Evolutionary conservation across 2,329 filamentous ascomycete genomes (phyloP).

Genomic region (Colletotrichum viniferum): DNA sequence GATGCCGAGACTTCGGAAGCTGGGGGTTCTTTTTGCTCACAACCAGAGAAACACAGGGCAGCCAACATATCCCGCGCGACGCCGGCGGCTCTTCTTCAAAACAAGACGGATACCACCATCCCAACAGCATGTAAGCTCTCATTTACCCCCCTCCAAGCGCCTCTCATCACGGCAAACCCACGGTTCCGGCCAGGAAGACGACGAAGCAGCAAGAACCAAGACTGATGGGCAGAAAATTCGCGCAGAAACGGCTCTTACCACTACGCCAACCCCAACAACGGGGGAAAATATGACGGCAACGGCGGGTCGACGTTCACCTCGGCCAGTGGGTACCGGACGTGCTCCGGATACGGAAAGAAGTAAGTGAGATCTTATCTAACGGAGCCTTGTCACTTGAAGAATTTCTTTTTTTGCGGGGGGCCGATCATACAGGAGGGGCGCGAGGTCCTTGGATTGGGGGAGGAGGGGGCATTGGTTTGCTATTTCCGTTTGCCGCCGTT

Average conservation of each 20-base stretch:
- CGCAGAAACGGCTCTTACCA: constrained; percentile 70
- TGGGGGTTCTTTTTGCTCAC: not conserved
- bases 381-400: not conserved
- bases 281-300: constrained; percentile 66
- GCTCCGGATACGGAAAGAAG: constrained; percentile 18
- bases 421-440: not conserved
- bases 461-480: not conserved
- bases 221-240: not conserved
- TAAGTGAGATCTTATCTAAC: not conserved
- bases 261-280: constrained; percentile 71
- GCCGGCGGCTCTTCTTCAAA: constrained; percentile 61
- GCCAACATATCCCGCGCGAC: constrained; percentile 69
- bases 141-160: not conserved
- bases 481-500: not conserved
- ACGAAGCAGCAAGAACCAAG: not conserved
- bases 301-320: constrained; percentile 67
- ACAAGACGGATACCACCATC: constrained; percentile 69
- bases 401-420: not conserved
- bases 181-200: not conserved
- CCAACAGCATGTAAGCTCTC: constrained; percentile 55
- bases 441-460: not conserved
- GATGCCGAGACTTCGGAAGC: not conserved
- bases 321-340: constrained; percentile 43
- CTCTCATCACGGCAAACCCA: not conserved
- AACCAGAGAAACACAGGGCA: constrained; percentile 53